phyloP scores from a whole-genome alignment of 2,329 filamentous ascomycete genomes.

The Setomelanomma holmii region DNA sequence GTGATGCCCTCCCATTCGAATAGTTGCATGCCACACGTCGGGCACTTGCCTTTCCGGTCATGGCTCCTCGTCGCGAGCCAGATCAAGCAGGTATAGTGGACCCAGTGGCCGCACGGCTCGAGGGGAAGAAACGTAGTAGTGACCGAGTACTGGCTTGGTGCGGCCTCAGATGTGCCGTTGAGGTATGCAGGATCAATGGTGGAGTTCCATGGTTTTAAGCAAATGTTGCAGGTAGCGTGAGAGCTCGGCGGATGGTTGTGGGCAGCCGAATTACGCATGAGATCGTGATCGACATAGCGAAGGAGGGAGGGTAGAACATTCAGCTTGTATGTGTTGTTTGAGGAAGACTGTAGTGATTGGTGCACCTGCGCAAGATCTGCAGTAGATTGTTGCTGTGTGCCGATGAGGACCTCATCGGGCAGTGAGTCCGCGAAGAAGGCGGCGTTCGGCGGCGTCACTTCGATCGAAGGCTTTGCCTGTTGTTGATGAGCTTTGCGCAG shows the following conservation, averaged over 20 bases:
- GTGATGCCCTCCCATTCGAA: slow-evolving; percentile 32
- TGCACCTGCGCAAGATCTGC: background rate
- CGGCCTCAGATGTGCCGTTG: background rate
- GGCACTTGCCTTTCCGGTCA: slow-evolving; percentile 14
- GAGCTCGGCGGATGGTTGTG: slow-evolving; percentile 16
- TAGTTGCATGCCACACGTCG: slow-evolving; percentile 18
- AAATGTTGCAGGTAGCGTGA: slow-evolving; percentile 12
- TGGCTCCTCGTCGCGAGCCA: slow-evolving; percentile 1
- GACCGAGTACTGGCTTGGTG: background rate
- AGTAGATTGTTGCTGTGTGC: background rate
- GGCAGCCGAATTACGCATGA: slow-evolving; percentile 10
- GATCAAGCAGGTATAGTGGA: slow-evolving; percentile 35
- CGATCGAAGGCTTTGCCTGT: background rate
- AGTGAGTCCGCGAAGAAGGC: too few relatives aligned
- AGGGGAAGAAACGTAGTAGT: slow-evolving; percentile 25
- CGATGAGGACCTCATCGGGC: background rate
- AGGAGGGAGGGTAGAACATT: slow-evolving; percentile 22
- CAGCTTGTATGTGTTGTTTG: background rate
- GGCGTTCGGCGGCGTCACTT: background rate
- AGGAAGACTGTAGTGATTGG: background rate
- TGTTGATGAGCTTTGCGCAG: background rate
- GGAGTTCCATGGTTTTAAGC: slow-evolving; percentile 15
- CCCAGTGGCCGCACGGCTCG: slow-evolving; percentile 31
- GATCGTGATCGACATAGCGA: slow-evolving; percentile 28
- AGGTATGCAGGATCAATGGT: background rate